Percentiles rank a stretch among this genome's conserved stretches.
Evolutionary conservation across 495 filamentous ascomycete species (phyloP).

Genomic region (Evansstolkia leycettana): DNA sequence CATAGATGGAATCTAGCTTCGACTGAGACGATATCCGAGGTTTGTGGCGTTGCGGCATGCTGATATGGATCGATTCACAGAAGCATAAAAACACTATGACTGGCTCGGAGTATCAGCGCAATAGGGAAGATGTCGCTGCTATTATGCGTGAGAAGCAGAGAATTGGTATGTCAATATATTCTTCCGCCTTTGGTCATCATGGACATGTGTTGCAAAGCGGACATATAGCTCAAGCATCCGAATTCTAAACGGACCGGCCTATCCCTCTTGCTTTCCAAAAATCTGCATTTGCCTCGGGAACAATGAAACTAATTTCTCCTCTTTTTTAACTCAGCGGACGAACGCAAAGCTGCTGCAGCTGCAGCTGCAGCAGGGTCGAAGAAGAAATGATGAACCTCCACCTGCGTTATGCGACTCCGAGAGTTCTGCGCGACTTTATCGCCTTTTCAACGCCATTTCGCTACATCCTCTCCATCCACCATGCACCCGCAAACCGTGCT

Average conservation of each 20-base stretch:
- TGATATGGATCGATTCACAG: slow-evolving; percentile 29
- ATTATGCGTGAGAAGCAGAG: slow-evolving; percentile 89
- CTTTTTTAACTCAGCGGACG: neutral
- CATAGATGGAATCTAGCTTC: too few species aligned
- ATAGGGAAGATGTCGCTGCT: slow-evolving; percentile 64
- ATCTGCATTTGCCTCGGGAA: too few species aligned
- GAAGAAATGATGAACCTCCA: slow-evolving; percentile 2
- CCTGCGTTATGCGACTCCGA: neutral
- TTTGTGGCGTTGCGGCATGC: too few species aligned
- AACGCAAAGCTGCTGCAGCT: too few species aligned
- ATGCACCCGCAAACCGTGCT: neutral
- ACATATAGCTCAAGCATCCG: too few species aligned
- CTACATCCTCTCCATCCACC: neutral
- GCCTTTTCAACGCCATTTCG: neutral
- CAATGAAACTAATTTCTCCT: neutral
- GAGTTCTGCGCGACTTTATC: neutral
- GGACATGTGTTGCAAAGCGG: too few species aligned
- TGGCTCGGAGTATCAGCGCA: slow-evolving; percentile 56
- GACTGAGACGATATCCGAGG: too few species aligned
- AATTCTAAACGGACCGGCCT: too few species aligned
- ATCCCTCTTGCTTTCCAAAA: too few species aligned
- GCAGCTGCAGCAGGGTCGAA: too few species aligned
- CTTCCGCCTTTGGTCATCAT: too few species aligned
- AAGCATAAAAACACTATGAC: slow-evolving; percentile 46
- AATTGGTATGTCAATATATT: slow-evolving; percentile 49